These are phyloP conservation scores for Adansonia rubrostipa DNA, from an alignment of 441 rosid species.

Conservation along the genomic window DNA sequence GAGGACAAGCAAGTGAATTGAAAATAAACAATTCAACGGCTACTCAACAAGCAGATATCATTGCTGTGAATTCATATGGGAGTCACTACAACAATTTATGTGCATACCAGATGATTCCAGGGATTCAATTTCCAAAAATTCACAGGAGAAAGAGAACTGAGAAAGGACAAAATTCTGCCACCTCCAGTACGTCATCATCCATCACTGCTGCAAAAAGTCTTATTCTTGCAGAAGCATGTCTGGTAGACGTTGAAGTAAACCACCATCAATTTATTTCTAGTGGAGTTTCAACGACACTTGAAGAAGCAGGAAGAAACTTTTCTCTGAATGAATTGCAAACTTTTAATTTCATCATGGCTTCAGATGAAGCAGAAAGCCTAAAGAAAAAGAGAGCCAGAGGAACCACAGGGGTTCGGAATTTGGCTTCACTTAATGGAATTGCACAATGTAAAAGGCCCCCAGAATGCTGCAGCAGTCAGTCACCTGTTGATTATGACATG, in stretches of 20 bases:
- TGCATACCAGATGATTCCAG: constrained; percentile 40
- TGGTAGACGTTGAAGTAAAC: constrained; percentile 20
- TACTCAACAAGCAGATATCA: constrained; percentile 34
- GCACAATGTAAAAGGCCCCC: constrained; percentile 30
- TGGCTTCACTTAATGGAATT: constrained; percentile 49
- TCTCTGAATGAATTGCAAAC: constrained; percentile 39
- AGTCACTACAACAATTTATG: constrained; percentile 43
- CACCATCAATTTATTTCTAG: constrained; percentile 23
- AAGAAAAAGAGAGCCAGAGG: constrained; percentile 63
- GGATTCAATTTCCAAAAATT: constrained; percentile 39
- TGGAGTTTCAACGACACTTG: constrained; percentile 29
- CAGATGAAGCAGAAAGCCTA: constrained; percentile 39
- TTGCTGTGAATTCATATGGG: constrained; percentile 42
- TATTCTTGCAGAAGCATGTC: constrained; percentile 30
- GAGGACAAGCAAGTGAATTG: constrained; percentile 40
- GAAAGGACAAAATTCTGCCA: constrained; percentile 42
- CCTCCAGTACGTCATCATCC: constrained; percentile 41
- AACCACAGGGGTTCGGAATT: constrained; percentile 46
- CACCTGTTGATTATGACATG: constrained; percentile 30
- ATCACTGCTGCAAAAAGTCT: constrained; percentile 34
- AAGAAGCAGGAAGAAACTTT: constrained; percentile 34
- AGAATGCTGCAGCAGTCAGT: constrained; percentile 32
- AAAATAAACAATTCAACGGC: constrained; percentile 31
- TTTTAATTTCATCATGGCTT: constrained; percentile 32
- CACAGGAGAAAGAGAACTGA: constrained; percentile 56